These are phyloP conservation scores for Myrica gale DNA, from an alignment of 306 rosid species.

Conservation along the genomic window DNA sequence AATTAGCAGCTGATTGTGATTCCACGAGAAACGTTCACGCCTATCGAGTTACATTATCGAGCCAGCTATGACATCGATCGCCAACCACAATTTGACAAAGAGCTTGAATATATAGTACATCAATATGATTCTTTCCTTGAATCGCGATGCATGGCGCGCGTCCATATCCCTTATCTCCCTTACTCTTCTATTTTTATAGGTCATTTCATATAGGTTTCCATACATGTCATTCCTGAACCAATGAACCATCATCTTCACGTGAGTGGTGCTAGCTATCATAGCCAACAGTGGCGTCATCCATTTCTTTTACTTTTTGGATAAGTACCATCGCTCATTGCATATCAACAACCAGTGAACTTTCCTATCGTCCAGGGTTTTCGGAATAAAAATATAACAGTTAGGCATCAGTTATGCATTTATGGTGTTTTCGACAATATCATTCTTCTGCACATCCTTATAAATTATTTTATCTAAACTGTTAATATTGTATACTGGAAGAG, in stretches of 20 bases:
- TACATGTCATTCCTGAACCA: not conserved
- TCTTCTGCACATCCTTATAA: too few relatives aligned
- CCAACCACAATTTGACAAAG: not conserved
- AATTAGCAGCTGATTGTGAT: constrained; percentile 7
- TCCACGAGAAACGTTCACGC: constrained; percentile 12
- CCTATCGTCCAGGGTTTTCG: too few relatives aligned
- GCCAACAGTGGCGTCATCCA: not conserved
- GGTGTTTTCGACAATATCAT: too few relatives aligned
- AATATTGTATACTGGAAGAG: too few relatives aligned
- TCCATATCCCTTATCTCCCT: not conserved
- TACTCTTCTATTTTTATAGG: not conserved
- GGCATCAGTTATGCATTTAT: too few relatives aligned
- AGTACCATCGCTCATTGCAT: too few relatives aligned
- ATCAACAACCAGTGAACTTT: too few relatives aligned
- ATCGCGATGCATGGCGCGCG: not conserved
- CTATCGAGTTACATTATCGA: not conserved
- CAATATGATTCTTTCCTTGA: constrained; percentile 5
- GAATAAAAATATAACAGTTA: too few relatives aligned
- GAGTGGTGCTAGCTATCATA: not conserved
- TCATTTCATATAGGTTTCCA: not conserved
- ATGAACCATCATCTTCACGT: constrained; percentile 5
- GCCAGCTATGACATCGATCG: not conserved
- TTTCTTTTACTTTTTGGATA: not conserved
- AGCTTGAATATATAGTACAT: not conserved
- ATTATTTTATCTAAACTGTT: too few relatives aligned